Conservation (phyloP, 192 early-diverging fungal species). For the Phlyctochytrium planicorne region DNA sequence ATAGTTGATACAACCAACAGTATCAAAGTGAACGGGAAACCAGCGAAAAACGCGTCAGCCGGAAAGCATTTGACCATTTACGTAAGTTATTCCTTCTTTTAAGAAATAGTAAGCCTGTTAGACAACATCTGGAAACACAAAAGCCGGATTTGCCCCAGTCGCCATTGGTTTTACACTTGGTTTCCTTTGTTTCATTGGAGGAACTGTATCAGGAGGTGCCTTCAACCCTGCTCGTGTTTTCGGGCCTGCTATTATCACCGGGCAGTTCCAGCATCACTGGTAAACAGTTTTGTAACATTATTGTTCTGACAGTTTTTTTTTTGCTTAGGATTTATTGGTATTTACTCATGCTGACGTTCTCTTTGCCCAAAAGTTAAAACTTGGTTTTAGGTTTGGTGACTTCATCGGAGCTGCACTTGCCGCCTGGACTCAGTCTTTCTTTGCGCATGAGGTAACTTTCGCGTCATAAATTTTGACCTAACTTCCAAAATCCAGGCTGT, state of each 20-base stretch:
- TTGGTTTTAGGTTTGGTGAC: constrained; percentile 51
- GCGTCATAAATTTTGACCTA: constrained; percentile 49
- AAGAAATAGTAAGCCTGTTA: constrained; percentile 16
- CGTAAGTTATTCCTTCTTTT: constrained; percentile 30
- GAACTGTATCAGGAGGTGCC: constrained; percentile 56
- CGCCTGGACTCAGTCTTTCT: constrained; percentile 50
- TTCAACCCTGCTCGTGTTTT: constrained; percentile 66
- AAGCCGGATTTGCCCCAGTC: constrained; percentile 63
- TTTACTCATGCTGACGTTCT: not conserved
- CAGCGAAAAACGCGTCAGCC: constrained; percentile 27
- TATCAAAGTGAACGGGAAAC: constrained; percentile 37
- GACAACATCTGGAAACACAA: constrained; percentile 63
- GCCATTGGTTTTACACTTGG: constrained; percentile 62
- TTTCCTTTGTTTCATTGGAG: constrained; percentile 52
- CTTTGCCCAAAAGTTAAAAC: constrained; percentile 2
- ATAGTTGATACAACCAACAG: constrained; percentile 54
- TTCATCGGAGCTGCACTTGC: constrained; percentile 55
- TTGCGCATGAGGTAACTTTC: constrained; percentile 52
- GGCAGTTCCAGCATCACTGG: constrained; percentile 58
- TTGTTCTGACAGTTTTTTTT: not conserved
- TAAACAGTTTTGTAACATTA: not conserved
- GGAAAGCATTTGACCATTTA: constrained; percentile 63
- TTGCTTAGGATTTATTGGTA: constrained; percentile 44
- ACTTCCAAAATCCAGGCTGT: constrained; percentile 21
- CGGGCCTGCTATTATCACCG: constrained; percentile 53